Evolutionary conservation across 352 stramenopile genomes (phyloP).

Genomic region (Globisporangium megalacanthum): DNA sequence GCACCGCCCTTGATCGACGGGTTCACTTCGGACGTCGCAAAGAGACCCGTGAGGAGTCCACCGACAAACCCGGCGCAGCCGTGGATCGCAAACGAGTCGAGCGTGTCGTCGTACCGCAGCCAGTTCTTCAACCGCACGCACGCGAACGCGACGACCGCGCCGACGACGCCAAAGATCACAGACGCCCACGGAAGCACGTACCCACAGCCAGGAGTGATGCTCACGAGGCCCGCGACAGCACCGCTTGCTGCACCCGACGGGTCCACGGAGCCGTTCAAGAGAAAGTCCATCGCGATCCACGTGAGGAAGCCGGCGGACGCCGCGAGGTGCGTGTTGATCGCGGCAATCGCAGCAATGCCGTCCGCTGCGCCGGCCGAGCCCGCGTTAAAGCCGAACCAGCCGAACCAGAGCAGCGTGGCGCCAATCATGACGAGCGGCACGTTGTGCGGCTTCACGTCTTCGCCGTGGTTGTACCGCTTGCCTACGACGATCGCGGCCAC

Average conservation of each 20-base stretch:
- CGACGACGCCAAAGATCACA: constrained; percentile 66
- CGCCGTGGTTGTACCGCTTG: constrained; percentile 66
- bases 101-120: constrained; percentile 70
- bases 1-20: constrained; percentile 20
- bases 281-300: constrained; percentile 59
- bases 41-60: constrained; percentile 62
- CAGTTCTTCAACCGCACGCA: constrained; percentile 60
- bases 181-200: constrained; percentile 69
- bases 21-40: constrained; percentile 39
- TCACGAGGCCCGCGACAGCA: constrained; percentile 55
- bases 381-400: constrained; percentile 86
- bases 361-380: constrained; percentile 58
- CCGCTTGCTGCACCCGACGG: constrained; percentile 57
- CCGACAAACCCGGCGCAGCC: constrained; percentile 57
- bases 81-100: constrained; percentile 80
- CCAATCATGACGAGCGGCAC: constrained; percentile 83
- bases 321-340: constrained; percentile 72
- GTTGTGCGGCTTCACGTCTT: constrained; percentile 76
- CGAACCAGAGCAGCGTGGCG: constrained; percentile 70
- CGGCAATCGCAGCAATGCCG: constrained; percentile 55
- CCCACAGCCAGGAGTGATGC: constrained; percentile 64
- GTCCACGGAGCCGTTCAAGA: constrained; percentile 46
- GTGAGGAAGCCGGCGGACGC: constrained; percentile 57
- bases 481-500: constrained; percentile 67
- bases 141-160: constrained; percentile 42